Evolutionary conservation across 495 filamentous ascomycete genomes (phyloP).

Genomic region (Polyplosphaeria fusca): DNA sequence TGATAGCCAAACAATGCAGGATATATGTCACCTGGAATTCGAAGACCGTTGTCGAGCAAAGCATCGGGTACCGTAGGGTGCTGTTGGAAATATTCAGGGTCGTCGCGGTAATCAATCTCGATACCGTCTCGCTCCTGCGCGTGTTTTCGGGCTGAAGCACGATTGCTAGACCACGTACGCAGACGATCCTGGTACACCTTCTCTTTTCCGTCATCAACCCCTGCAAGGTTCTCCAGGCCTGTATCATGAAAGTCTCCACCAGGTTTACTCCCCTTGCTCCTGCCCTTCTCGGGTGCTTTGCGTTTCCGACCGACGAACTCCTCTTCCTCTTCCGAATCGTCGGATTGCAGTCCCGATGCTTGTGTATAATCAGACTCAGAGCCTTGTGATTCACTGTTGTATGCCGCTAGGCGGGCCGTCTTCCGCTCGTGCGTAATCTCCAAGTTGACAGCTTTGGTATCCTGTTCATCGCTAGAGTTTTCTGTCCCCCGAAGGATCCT

Average conservation of each 20-base stretch:
- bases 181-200: conserved; percentile 74
- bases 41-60: conserved; percentile 68
- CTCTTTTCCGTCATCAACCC: conserved; percentile 91
- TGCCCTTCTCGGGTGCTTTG: conserved; percentile 40
- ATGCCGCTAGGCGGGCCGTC: conserved; percentile 30
- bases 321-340: conserved; percentile 49
- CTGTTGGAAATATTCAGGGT: conserved; percentile 74
- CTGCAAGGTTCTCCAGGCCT: conserved; percentile 64
- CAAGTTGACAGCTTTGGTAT: conserved; percentile 21
- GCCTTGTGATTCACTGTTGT: no score
- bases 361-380: conserved; percentile 41
- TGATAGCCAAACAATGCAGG: conserved; percentile 92
- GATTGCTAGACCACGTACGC: conserved; percentile 65
- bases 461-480: conserved; percentile 8
- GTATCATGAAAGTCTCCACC: conserved; percentile 35
- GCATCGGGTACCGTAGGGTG: conserved; percentile 77
- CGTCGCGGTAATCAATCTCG: conserved; percentile 26
- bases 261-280: conserved; percentile 31
- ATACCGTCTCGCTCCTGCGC: conserved; percentile 32
- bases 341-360: conserved; percentile 33
- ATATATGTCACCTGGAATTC: conserved; percentile 85
- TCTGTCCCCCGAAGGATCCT: conserved; percentile 23
- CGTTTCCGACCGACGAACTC: conserved; percentile 33
- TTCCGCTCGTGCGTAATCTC: conserved; percentile 36
- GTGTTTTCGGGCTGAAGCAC: conserved; percentile 62